phyloP scores from a whole-genome alignment of 2,329 filamentous ascomycete genomes.

The Spiromastix sp. region DNA sequence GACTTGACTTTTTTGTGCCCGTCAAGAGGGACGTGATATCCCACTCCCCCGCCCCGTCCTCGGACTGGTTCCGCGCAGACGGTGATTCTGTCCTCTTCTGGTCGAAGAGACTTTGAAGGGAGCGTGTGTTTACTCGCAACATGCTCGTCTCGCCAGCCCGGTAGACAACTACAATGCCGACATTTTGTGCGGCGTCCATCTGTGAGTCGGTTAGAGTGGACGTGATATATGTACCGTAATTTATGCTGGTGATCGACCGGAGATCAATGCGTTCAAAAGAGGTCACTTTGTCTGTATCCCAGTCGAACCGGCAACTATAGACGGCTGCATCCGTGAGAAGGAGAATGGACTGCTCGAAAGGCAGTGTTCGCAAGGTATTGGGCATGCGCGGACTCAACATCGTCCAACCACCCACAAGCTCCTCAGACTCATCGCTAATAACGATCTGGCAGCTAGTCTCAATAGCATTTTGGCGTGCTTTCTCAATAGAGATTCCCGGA shows the following conservation, averaged over 20 bases:
- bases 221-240: constrained; percentile 80
- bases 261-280: constrained; percentile 82
- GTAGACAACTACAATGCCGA: constrained; percentile 75
- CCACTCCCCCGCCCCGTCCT: constrained; percentile 20
- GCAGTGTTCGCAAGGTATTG: constrained; percentile 57
- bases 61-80: background rate
- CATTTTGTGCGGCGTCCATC: constrained; percentile 66
- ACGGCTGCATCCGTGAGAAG: constrained; percentile 75
- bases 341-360: constrained; percentile 81
- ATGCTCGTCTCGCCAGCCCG: constrained; percentile 60
- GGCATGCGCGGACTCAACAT: constrained; percentile 64
- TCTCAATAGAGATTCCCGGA: constrained; percentile 75
- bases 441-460: constrained; percentile 81
- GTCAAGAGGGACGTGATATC: constrained; percentile 33
- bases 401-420: constrained; percentile 83
- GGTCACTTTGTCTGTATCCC: constrained; percentile 87
- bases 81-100: constrained; percentile 13
- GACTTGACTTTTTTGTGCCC: constrained; percentile 18
- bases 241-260: constrained; percentile 60
- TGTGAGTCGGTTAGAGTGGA: constrained; percentile 71
- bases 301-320: constrained; percentile 87
- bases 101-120: constrained; percentile 52
- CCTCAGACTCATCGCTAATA: constrained; percentile 70
- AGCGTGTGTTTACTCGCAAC: constrained; percentile 74
- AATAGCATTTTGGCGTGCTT: constrained; percentile 78